These are phyloP conservation scores for Eimeria tenella DNA, from an alignment of 169 alveolate genomes.

Conservation along the genomic window DNA sequence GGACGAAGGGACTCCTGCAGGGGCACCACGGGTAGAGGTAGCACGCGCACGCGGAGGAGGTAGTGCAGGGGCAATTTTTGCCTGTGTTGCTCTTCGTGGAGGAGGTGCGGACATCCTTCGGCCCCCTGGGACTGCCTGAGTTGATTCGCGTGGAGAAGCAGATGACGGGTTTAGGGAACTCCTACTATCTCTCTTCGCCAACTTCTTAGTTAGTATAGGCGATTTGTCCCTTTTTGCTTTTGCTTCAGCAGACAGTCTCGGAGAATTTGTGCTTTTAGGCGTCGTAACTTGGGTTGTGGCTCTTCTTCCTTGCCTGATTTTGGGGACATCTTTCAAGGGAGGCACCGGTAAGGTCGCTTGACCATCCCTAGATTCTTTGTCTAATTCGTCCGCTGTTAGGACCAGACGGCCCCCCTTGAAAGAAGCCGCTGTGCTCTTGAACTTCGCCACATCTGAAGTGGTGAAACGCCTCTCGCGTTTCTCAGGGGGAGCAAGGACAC, in stretches of 20 bases:
- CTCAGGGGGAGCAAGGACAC: neutral
- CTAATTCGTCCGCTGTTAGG: neutral
- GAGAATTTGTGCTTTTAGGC: neutral
- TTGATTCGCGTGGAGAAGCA: conserved; percentile 37
- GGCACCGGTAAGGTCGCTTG: conserved; percentile 21
- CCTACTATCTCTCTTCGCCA: conserved; percentile 10
- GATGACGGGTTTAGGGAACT: neutral
- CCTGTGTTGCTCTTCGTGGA: conserved; percentile 39
- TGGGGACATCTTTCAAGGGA: conserved; percentile 26
- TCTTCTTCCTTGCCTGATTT: conserved; percentile 14
- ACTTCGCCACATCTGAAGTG: neutral
- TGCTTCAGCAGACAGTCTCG: neutral
- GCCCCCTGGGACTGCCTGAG: conserved; percentile 35
- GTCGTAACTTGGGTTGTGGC: conserved; percentile 26
- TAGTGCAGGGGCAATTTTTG: conserved; percentile 15
- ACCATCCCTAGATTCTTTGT: neutral
- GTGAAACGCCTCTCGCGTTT: conserved; percentile 45
- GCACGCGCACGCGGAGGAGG: conserved; percentile 37
- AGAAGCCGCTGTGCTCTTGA: conserved; percentile 32
- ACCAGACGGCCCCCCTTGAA: conserved; percentile 49
- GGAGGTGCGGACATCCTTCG: conserved; percentile 65
- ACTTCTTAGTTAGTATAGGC: neutral
- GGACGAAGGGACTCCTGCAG: neutral
- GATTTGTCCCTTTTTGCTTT: neutral
- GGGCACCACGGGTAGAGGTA: neutral